Conservation (phyloP, 345 rosid genomes). For the Aurinia saxatilis region DNA sequence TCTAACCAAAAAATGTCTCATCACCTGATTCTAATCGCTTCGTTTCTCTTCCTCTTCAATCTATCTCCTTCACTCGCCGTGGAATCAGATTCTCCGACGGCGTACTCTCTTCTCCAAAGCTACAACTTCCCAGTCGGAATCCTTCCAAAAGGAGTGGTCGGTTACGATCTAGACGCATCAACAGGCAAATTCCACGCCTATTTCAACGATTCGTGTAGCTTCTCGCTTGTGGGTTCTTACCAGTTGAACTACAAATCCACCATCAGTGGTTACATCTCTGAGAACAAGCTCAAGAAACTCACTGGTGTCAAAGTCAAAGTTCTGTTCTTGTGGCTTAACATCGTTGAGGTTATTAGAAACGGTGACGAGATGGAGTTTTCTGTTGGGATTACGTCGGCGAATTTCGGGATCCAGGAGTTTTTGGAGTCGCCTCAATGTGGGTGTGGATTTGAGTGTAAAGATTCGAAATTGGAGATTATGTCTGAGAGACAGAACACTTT, state of each 20-base stretch:
- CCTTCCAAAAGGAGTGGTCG: conserved; percentile 60
- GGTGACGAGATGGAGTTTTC: conserved; percentile 68
- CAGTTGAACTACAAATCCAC: conserved; percentile 68
- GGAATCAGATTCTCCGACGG: conserved; percentile 32
- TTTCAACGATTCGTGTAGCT: conserved; percentile 60
- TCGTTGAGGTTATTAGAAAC: conserved; percentile 66
- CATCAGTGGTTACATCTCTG: conserved; percentile 63
- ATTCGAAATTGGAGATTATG: conserved; percentile 31
- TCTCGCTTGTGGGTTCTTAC: conserved; percentile 86
- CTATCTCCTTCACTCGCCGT: conserved; percentile 16
- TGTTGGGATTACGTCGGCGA: conserved; percentile 87
- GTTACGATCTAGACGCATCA: conserved; percentile 55
- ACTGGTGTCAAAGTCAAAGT: conserved; percentile 85
- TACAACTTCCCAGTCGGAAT: conserved; percentile 78
- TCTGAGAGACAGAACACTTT: conserved; percentile 31
- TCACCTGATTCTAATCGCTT: conserved; percentile 1
- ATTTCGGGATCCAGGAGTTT: conserved; percentile 66
- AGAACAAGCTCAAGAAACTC: conserved; percentile 49
- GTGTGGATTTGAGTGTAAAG: conserved; percentile 69
- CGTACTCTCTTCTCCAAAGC: conserved; percentile 56
- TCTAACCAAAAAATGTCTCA: conserved; percentile 6
- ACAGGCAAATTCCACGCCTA: conserved; percentile 63
- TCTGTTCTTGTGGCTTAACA: conserved; percentile 80
- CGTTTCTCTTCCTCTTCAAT: conserved; percentile 20
- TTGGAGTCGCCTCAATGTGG: conserved; percentile 90